phyloP scores from a whole-genome alignment of 2,329 filamentous ascomycete species.

The Calonectria montana region DNA sequence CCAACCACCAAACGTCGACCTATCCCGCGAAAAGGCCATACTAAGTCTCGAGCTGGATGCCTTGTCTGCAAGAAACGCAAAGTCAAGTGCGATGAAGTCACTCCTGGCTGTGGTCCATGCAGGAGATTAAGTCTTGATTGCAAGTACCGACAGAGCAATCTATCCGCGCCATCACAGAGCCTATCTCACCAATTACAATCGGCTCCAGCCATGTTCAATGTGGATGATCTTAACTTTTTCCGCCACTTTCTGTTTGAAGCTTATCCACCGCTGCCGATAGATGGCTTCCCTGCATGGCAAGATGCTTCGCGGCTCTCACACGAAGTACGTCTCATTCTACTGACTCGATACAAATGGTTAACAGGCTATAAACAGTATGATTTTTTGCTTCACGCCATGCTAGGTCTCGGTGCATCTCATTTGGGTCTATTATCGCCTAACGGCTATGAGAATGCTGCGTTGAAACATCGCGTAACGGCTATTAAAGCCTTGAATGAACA shows the following conservation, averaged over 20 bases:
- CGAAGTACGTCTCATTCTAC: conserved; percentile 38
- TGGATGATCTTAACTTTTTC: conserved; percentile 62
- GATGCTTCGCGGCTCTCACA: conserved; percentile 52
- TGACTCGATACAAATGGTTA: not conserved
- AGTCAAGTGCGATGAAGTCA: conserved; percentile 57
- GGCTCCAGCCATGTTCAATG: conserved; percentile 47
- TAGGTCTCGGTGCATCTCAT: conserved; percentile 54
- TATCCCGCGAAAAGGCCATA: conserved; percentile 50
- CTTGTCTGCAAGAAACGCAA: conserved; percentile 50
- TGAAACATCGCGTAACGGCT: conserved; percentile 52
- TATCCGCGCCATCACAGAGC: not conserved
- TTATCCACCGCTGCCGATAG: conserved; percentile 53
- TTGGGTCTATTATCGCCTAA: conserved; percentile 42
- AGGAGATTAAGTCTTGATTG: conserved; percentile 50
- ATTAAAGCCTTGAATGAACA: conserved; percentile 50
- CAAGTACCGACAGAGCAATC: conserved; percentile 42
- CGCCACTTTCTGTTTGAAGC: conserved; percentile 63
- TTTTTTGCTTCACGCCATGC: conserved; percentile 55
- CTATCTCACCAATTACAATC: conserved; percentile 32
- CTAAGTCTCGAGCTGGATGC: conserved; percentile 49
- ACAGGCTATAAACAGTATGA: conserved; percentile 45
- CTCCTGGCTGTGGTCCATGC: conserved; percentile 51
- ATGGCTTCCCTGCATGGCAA: conserved; percentile 50
- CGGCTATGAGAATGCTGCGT: conserved; percentile 41
- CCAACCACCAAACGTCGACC: conserved; percentile 40